Base-by-base conservation (phyloP, 179 eudicot genomes). In the Pouteria campechiana region DNA sequence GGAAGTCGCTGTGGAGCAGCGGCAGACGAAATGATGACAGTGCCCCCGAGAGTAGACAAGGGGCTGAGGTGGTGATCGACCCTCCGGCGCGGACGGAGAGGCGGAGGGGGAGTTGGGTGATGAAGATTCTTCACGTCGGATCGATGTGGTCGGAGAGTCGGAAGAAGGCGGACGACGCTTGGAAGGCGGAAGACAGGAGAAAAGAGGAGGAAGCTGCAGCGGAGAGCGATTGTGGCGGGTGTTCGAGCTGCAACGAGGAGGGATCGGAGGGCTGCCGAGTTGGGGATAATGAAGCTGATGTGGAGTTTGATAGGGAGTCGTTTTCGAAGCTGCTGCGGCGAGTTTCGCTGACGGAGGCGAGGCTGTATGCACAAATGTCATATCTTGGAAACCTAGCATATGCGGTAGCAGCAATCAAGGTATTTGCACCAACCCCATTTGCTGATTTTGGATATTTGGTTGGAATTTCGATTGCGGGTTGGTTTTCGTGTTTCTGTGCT, bases 341-440 rank as follows among this genome's bases (percentile, higher is more conserved):
- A 68, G 98, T 90, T 20, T 70, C 95, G 25, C 63, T 90, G 41
- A 45, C 61, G 16, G 87, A 90, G 31, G 95, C 95, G 35, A 81
- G 73, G 36, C 48, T 90, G 61, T 90, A 79, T 77, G 79, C 95
- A 48, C 70, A 67, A 64, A 59, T 90, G 73, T 90, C 95, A 56
- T 74, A 72, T 71, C 76, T 90, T 76, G 95, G 95, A 17, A 74
- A 48, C 44, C 64, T 90, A 64, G 94, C 98, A 19, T 90, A 90
- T 72, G 58, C 47, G 39, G 79, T 90, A 6, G 72, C 95, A 15
- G 61, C 46, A 38, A 82, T 90, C 58, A 82, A 82, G 98, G 98
- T 90, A 61, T n/a, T n/a, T n/a, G n/a, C n/a, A n/a, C n/a, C n/a
- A n/a, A n/a, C n/a, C n/a, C n/a, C n/a, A n/a, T n/a, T n/a, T n/a